Conservation (phyloP, 129 eudicot genomes). For the Flaveria sonorensis region DNA sequence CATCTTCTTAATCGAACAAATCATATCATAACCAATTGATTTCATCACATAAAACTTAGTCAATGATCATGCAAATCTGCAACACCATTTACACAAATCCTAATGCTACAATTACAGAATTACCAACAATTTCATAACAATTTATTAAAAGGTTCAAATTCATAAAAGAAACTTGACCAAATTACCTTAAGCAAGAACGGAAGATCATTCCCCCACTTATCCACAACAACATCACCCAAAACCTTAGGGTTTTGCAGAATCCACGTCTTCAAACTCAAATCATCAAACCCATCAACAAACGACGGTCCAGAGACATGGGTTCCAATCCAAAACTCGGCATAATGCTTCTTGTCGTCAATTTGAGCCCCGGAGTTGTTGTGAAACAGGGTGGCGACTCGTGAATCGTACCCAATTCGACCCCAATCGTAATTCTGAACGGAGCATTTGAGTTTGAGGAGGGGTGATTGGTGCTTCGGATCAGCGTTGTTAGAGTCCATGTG, state of each 20-base stretch:
- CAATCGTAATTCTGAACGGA: slow-evolving; percentile 78
- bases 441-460: slow-evolving; percentile 59
- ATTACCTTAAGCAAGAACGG: slow-evolving; percentile 88
- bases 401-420: slow-evolving; percentile 73
- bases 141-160: background rate
- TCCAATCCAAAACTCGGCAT: slow-evolving; percentile 98
- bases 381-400: slow-evolving; percentile 61
- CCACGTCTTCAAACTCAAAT: slow-evolving; percentile 63
- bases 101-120: background rate
- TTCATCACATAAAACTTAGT: background rate
- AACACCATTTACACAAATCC: slow-evolving; percentile 7
- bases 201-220: slow-evolving; percentile 71
- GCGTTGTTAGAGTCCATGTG: slow-evolving; percentile 15
- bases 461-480: background rate
- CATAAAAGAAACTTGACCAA: background rate
- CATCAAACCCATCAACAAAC: slow-evolving; percentile 18
- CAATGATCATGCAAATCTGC: background rate
- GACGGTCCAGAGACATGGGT: slow-evolving; percentile 90
- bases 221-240: slow-evolving; percentile 72
- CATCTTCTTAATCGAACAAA: background rate
- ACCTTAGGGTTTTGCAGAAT: slow-evolving; percentile 68
- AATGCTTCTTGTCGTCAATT: slow-evolving; percentile 50
- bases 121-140: background rate
- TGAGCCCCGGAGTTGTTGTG: slow-evolving; percentile 43
- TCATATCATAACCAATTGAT: background rate